Base-by-base conservation (phyloP, 768 basidiomycete genomes). In the Zangia roseola region DNA sequence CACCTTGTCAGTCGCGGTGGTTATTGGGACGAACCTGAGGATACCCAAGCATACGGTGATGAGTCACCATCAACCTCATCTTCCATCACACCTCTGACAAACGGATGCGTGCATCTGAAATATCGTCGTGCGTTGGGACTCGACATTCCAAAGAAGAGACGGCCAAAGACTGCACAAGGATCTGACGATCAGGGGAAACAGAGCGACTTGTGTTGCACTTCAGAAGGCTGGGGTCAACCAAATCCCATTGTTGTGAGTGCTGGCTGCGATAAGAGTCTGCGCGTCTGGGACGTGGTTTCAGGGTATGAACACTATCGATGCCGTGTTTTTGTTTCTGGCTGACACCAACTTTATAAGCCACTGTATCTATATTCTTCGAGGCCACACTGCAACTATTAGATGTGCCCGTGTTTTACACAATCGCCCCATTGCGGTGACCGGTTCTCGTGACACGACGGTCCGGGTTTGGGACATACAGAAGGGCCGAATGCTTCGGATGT, bases 391-490 rank as follows among this genome's bases (percentile, higher is more conserved):
- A 0, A 97, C 95, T 1, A 87, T 98, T 43, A 83, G 95, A 25
- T 97, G 93, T 66, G 75, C 95, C 47, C 91, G 88, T 58, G 86
- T 92, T 13, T 69, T 97, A 42, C 87, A 95, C 64, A 84, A 86
- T 33, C 79, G 90, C 10, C 93, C 95, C 0, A 78, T 95, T 43
- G 94, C 92, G 0, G 83, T 99, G 28, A 88, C 89, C 0, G 95
- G 94, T 40, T 91, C 92, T 28, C 79, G 95, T 16, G 95, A 98
- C 57, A 73, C 78, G 14, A 91, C 90, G 4, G 62, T 97, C 33
- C 78, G 92, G 1, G 90, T 97, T 0, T 99, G 95, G 95, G 91
- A 99, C 66, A 80, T 99, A 28, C 88, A 91, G 65, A 77, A 74
- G 12, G 95, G 95, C 0, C 73, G 78, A 39, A 69, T 80, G 49